phyloP scores from a whole-genome alignment of 129 eudicot species.

The Arctium lappa region DNA sequence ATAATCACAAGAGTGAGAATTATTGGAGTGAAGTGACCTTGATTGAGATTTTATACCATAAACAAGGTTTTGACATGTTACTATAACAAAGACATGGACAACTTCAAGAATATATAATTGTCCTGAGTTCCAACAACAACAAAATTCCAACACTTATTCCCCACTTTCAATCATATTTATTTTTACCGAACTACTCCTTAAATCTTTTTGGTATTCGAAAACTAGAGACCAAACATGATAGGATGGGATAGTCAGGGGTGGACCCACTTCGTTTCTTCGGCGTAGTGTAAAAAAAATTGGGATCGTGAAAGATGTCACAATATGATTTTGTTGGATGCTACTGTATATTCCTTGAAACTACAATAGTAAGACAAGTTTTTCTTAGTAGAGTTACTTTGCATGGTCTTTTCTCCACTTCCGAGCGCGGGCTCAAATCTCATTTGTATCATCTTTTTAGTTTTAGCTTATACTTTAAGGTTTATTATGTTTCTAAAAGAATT shows the following conservation, averaged over 20 bases:
- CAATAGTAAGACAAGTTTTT: too few relatives aligned
- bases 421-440: too few relatives aligned
- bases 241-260: background rate
- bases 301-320: too few relatives aligned
- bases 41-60: background rate
- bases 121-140: constrained; percentile 5
- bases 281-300: too few relatives aligned
- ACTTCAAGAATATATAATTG: background rate
- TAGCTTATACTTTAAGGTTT: too few relatives aligned
- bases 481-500: too few relatives aligned
- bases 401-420: too few relatives aligned
- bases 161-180: background rate
- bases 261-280: too few relatives aligned
- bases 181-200: background rate
- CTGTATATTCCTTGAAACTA: too few relatives aligned
- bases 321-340: too few relatives aligned
- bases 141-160: constrained; percentile 7
- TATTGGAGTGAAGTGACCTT: background rate
- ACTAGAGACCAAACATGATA: background rate
- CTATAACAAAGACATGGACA: constrained; percentile 1
- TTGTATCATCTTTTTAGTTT: too few relatives aligned
- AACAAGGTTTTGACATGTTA: background rate
- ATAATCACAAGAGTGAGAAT: background rate
- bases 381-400: too few relatives aligned
- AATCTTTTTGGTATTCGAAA: background rate